phyloP scores from a whole-genome alignment of 306 rosid genomes.

The Pyrus bretschneideri region DNA sequence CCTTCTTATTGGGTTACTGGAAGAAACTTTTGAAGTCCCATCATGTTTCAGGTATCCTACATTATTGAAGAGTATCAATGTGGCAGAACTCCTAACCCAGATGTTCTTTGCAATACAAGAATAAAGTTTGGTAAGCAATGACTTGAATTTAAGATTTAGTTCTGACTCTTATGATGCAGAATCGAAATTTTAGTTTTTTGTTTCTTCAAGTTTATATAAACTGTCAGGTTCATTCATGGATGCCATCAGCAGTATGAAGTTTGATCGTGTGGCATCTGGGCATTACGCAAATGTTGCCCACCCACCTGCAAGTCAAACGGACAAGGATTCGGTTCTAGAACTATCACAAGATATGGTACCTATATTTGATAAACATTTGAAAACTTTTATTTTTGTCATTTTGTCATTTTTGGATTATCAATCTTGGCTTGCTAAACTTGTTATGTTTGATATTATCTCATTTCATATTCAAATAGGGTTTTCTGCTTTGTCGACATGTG shows the following conservation, averaged over 20 bases:
- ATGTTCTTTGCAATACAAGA: slow-evolving; percentile 93
- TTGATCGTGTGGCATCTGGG: slow-evolving; percentile 88
- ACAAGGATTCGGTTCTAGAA: slow-evolving; percentile 48
- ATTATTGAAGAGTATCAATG: slow-evolving; percentile 78
- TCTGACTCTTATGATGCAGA: background rate
- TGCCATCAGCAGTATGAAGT: slow-evolving; percentile 65
- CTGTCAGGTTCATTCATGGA: slow-evolving; percentile 88
- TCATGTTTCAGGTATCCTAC: slow-evolving; percentile 61
- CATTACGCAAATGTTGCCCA: slow-evolving; percentile 89
- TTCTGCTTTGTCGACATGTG: background rate
- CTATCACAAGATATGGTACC: slow-evolving; percentile 80
- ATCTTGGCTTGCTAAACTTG: slow-evolving; percentile 9
- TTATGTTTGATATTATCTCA: slow-evolving; percentile 4
- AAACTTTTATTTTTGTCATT: background rate
- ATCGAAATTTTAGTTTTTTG: background rate
- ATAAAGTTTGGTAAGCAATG: slow-evolving; percentile 73
- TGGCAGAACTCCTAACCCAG: slow-evolving; percentile 94
- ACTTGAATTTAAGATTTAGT: slow-evolving; percentile 2
- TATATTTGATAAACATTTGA: slow-evolving; percentile 2
- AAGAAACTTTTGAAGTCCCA: background rate
- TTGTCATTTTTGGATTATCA: slow-evolving; percentile 11
- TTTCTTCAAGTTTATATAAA: background rate
- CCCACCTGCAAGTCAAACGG: slow-evolving; percentile 34
- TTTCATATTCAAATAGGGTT: background rate
- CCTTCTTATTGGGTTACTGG: background rate